Base-by-base conservation (phyloP, 2,329 filamentous ascomycete species). In the Claviceps sp. region DNA sequence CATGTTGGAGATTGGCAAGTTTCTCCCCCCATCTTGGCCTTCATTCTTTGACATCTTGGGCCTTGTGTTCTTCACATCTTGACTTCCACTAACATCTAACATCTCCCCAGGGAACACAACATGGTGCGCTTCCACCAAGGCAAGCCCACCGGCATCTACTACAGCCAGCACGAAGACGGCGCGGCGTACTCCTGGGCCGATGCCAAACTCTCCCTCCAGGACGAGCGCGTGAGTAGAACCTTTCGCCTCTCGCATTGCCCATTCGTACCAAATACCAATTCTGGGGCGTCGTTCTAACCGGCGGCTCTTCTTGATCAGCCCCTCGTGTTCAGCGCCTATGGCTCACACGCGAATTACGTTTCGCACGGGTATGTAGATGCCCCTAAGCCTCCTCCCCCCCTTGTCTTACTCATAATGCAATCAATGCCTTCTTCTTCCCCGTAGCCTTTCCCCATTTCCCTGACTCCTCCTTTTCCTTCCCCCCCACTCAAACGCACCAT, bases 301-400 rank as follows among this genome's bases (percentile, higher is more conserved):
- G 13, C 13, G 5, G 13, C 13, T n/a, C n/a, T 7, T n/a, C n/a
- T 3, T 38, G 47, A 11, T 4, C 22, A 66, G 63, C 62, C 63
- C 4, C 8, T 61, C 14, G 60, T 63, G 1, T 66, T 60, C 36
- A 65, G 63, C 38, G 63, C 62, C 30, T 57, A 56, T 22, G 62
- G 63, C 24, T 63, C 63, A 1, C 62, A 66, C 37, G 63, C 63
- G 26, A 65, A 63, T 9, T 65, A 63, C 41, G 52, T 54, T 16
- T 54, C 60, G 7, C 8, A 56, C 3, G 63, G 62, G 63, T 63
- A 47, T 47, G 58, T 51, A 11, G 5, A 38, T 2, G 14, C 16
- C 2, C 16, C 38, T 40, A 4, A 40, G 4, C 38, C 16, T 18
- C 38, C n/a, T 40, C 14, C 4, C 14, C 7, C 7, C 16, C 16